Evolutionary conservation across 306 rosid genomes (phyloP), one percentile per base, ranked within the genome.

Genomic region (Acmispon strigosus): DNA sequence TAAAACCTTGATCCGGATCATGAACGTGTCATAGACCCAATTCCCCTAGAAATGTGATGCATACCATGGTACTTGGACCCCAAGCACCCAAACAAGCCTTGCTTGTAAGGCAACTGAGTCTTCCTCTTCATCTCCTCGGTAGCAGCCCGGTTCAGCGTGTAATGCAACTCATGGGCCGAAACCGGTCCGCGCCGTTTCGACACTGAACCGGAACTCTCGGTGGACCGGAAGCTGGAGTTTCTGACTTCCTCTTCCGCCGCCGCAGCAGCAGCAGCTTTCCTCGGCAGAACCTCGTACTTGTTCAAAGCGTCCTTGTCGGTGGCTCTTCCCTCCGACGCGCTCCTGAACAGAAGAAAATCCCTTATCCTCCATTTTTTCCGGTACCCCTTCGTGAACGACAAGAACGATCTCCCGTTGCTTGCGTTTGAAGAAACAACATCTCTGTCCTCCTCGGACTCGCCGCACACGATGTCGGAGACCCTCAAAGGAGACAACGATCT

Each of bases 241-340:
- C 84, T 80, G 17, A 66, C 81, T 16, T 89, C 97, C 5, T 90
- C 92, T 27, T 41, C 73, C 10, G 5, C 89, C 10, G 52, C 45
- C 7, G 52, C 41, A 7, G 56, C 41, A 70, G 37, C 37, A 27
- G 51, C 43, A 0, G 42, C 27, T 66, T 80, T 94, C 66, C 84
- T 91, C 0, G 90, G 75, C 76, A 87, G 19, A 59, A 48, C 55
- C 0, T 72, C 43, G 70, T 82, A 91, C 48, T 84, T 89, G 14
- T 80, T 82, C 20, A 83, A 22, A 0, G 85, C 85, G 34, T 89
- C 90, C 70, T 86, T 89, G 2, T 85, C 85, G 10, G 88, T 59
- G 5, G 95, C 91, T 9, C 99, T 56, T 8, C 99, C 99, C 56
- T 95, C 97, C 4, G 99, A 95, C 1, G 97, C 97, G 51, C 97